Evolutionary conservation across 176 grass and related monocot species (phyloP), one percentile per base, ranked within the genome.

Genomic region (Paspalum notatum): DNA sequence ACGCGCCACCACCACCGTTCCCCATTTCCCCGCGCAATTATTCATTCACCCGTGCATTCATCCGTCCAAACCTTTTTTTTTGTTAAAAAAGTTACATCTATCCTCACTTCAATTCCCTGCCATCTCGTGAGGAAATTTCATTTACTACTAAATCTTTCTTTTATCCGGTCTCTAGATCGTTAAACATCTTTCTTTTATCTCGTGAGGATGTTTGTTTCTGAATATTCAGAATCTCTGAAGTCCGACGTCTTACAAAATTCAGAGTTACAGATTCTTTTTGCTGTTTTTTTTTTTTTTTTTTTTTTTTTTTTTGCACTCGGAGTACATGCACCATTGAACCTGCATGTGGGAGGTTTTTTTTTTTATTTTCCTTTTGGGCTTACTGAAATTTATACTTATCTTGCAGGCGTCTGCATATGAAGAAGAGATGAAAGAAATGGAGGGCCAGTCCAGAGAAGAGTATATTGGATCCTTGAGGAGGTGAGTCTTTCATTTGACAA

Each of bases 391-490:
- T 7, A 24, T 32, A 5, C 9, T 25, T 69, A 12, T 18, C 20
- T 69, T 44, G 8, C 62, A 94, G 92, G 5, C 81, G 25, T 76
- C 84, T 15, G 43, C 56, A 5, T 91, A 94, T 5, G 62, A 91
- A 73, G 86, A 72, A 9, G 92, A 91, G 63, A 9, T 91, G 43
- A 89, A 89, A 75, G 86, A 84, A 39, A 91, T 94, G 92, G 89
- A 89, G 52, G 84, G 77, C 13, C 89, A 85, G n/a, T 87, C 92
- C 2, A 91, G 84, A 59, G 92, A 94, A 67, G 92, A 94, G 79
- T 94, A 94, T 53, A 91, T 94, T 80, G 92, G 92, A 50, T 89
- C 92, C 9, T 53, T 94, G 9, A 89, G 92, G 73, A 94, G 92
- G 92, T 91, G 87, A 71, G 13, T 20, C 3, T 38, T 61, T 18